Base-by-base conservation (phyloP, 2,329 filamentous ascomycete species). In the Diplodia corticola region DNA sequence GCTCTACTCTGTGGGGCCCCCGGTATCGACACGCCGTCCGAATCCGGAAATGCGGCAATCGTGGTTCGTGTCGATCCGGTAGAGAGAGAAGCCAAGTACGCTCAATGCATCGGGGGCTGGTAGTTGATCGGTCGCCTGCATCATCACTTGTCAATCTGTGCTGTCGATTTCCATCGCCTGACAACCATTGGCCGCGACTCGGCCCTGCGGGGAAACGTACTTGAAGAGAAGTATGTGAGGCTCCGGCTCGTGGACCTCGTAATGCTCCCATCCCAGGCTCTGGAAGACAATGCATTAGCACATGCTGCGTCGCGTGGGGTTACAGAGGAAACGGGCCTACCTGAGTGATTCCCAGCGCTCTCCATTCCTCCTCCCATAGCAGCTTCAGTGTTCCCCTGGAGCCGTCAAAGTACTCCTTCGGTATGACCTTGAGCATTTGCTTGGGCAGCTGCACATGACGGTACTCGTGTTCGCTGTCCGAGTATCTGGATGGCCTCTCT, bases 221-320 rank as follows among this genome's bases (percentile, higher is more conserved):
- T 99, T 99, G 87, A 99, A 99, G 35, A 99, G 87, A 65, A 99
- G 86, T 75, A 99, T 99, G 79, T 99, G 95, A 70, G 95, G 95
- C 82, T 99, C 95, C 50, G 95, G 95, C 80, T 98, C 95, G 79
- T 99, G 95, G 64, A 99, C 95, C 80, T 99, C 95, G 78, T 99
- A 99, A 80, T 99, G 95, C 79, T 98, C 94, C 95, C 95, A 99
- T 67, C 95, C 95, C 74, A 99, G 84, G 83, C 94, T 98, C 93
- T 98, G 76, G 49, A 9, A 24, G 28, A 12, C 37, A n/a, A 26
- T 24, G 48, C 15, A 17, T 59, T 28, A 61, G 64, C 65, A 10
- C 33, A 22, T 57, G 51, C 30, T 40, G 57, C 61, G 64, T 37
- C 33, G 50, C 60, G 24, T 50, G 40, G 20, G 48, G 35, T 33